Evolutionary conservation across 2,329 filamentous ascomycete species (phyloP).

Genomic region (Ophiostoma novo-ulmi): DNA sequence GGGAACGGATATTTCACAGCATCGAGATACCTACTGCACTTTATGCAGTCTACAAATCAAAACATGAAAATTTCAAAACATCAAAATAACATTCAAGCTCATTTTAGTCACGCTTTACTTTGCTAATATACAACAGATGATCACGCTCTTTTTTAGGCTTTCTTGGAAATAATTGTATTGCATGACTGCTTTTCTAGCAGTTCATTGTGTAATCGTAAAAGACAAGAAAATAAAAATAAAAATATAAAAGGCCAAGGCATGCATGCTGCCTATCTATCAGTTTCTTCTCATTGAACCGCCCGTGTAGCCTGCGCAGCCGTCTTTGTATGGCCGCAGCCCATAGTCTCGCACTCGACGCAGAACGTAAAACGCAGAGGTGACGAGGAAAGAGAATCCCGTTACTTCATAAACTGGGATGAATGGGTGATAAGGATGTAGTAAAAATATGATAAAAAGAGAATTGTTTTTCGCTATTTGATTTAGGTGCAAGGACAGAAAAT

Average conservation of each 20-base stretch:
- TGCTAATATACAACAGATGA: background rate
- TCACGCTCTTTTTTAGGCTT: background rate
- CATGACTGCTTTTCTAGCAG: constrained; percentile 5
- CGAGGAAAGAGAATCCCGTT: background rate
- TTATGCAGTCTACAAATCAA: background rate
- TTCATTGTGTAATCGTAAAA: background rate
- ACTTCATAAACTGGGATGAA: too few relatives aligned
- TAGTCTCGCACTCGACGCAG: background rate
- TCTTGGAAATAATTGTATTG: background rate
- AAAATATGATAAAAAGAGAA: background rate
- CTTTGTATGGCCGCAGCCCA: background rate
- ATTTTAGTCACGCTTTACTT: background rate
- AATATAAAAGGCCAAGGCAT: background rate
- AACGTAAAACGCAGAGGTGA: too few relatives aligned
- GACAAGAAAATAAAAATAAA: background rate
- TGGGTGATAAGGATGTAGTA: background rate
- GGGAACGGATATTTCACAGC: background rate
- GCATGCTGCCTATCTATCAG: background rate
- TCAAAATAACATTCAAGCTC: background rate
- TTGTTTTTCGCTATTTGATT: constrained; percentile 9
- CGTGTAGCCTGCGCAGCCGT: background rate
- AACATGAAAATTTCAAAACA: background rate
- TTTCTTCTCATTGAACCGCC: background rate
- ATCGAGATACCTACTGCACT: constrained; percentile 20
- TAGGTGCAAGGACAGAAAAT: background rate